Evolutionary conservation across 169 alveolate genomes (phyloP), one percentile per base, ranked within the genome.

Genomic region (Plasmodium chabaudi): DNA sequence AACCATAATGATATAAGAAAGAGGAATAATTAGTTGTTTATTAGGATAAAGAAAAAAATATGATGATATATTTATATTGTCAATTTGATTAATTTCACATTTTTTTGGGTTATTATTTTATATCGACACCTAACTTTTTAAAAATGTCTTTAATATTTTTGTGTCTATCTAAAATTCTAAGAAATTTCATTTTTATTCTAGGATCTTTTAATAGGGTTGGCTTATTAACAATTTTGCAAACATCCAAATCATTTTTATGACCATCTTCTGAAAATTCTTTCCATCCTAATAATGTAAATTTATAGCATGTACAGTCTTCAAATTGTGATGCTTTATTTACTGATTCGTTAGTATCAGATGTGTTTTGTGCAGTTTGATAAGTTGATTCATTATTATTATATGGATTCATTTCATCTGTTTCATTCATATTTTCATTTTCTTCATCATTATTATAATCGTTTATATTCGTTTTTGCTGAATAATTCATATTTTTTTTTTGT

Each of bases 211-310:
- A 64, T 25, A 86, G 17, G 9, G 69, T 72, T 4, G 91, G 91
- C 42, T 86, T 86, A 55, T 86, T 86, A 19, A 86, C 91, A 57
- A 86, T 86, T 86, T 86, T 86, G 9, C 91, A 86, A 10, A 86
- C 91, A 72, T 86, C 91, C 46, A 86, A 46, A 70, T 86, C 91
- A 53, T 86, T 69, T 60, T 71, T 86, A 47, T 86, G 91, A 0
- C 91, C 91, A 86, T 86, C 91, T 63, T 86, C 87, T 21, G 91
- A 86, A 70, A 86, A 86, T 27, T 86, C 91, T 57, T 68, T 86
- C 91, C 91, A 86, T 53, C 91, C 91, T 27, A 70, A 44, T 9
- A 86, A 44, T n/a, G 44, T 86, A 21, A 86, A 86, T 70, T 86
- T 56, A 55, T 86, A 65, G 34, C 91, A 86, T 5, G 64, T 61